Evolutionary conservation across 306 rosid genomes (phyloP).

Genomic region (Arachis stenosperma): DNA sequence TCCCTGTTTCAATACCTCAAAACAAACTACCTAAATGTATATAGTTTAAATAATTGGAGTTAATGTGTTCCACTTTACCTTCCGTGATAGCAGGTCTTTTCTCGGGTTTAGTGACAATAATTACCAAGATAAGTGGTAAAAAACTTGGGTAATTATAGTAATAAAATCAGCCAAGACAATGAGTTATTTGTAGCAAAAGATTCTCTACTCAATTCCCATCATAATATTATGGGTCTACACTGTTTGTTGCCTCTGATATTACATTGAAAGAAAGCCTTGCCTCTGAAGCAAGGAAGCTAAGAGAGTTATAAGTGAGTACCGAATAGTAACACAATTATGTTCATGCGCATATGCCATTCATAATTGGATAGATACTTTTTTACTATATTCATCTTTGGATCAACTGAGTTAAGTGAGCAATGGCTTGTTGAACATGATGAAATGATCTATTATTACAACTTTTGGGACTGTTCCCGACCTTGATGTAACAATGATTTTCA

Average conservation of each 20-base stretch:
- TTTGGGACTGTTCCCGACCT: constrained; percentile 21
- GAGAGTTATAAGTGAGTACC: not conserved
- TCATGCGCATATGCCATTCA: constrained; percentile 19
- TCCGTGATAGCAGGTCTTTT: not conserved
- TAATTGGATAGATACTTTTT: not conserved
- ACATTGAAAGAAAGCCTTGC: constrained; percentile 29
- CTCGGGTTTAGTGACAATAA: not conserved
- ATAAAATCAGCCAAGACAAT: not conserved
- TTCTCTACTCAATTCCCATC: constrained; percentile 21
- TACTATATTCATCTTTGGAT: not conserved
- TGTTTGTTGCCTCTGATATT: not conserved
- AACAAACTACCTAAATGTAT: too few species aligned
- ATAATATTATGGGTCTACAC: constrained; percentile 23
- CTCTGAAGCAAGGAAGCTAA: constrained; percentile 33
- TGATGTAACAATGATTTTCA: constrained; percentile 37
- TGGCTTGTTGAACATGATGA: constrained; percentile 29
- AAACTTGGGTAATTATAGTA: not conserved
- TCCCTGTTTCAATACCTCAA: too few species aligned
- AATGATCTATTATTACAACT: constrained; percentile 24
- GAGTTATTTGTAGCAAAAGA: not conserved
- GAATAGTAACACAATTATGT: not conserved
- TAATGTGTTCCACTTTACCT: not conserved
- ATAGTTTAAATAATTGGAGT: not conserved
- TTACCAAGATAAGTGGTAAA: not conserved
- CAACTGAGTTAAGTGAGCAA: constrained; percentile 21